phyloP scores from a whole-genome alignment of 306 rosid species.

The Pachyrhizus erosus region DNA sequence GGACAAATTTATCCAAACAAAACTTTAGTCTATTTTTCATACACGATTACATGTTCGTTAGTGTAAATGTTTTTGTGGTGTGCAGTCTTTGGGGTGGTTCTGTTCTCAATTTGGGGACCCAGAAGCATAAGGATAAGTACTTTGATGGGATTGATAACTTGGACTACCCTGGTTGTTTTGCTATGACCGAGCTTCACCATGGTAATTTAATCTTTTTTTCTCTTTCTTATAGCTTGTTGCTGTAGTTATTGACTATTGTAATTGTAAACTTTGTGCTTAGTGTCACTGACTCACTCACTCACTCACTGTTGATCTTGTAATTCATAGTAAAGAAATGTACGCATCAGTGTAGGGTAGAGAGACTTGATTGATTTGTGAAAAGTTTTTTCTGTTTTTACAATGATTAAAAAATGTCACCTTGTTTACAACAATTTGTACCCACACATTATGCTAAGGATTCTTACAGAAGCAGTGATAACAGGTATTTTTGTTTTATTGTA shows the following conservation, averaged over 20 bases:
- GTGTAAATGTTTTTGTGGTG: not conserved
- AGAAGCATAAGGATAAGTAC: slow-evolving; percentile 91
- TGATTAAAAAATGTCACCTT: not conserved
- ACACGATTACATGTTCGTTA: no score
- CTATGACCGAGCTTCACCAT: slow-evolving; percentile 97
- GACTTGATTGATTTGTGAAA: not conserved
- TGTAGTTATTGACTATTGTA: not conserved
- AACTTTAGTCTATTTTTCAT: not conserved
- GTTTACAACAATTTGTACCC: not conserved
- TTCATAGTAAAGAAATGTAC: not conserved
- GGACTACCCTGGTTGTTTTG: slow-evolving; percentile 93
- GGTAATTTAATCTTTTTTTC: slow-evolving; percentile 51
- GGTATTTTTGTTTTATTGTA: not conserved
- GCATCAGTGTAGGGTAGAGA: not conserved
- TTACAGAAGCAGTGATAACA: not conserved
- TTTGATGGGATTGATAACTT: slow-evolving; percentile 83
- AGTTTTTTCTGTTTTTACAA: not conserved
- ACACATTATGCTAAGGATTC: not conserved
- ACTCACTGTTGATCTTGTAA: not conserved
- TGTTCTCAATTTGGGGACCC: slow-evolving; percentile 86
- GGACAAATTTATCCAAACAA: no score
- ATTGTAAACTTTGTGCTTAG: not conserved
- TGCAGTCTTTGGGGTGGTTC: slow-evolving; percentile 97
- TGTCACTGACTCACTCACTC: not conserved
- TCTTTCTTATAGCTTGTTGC: not conserved